Conservation (phyloP, 495 filamentous ascomycete genomes). For the Venustampulla echinocandica region DNA sequence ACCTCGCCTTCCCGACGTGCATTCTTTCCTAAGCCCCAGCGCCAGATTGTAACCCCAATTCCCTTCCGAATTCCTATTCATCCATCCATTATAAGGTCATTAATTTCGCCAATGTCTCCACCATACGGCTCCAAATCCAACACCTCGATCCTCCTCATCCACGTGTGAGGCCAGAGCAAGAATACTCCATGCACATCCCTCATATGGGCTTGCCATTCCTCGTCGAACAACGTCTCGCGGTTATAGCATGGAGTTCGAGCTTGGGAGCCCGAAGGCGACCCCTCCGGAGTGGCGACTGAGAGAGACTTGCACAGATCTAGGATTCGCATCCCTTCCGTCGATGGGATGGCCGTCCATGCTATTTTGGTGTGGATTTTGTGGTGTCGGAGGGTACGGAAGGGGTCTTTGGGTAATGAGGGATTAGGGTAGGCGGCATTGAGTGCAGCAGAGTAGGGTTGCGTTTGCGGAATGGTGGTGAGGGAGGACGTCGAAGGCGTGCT, state of each 20-base stretch:
- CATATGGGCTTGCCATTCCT: conserved; percentile 25
- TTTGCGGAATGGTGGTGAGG: too few relatives aligned
- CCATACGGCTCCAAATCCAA: conserved; percentile 22
- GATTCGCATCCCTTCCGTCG: conserved; percentile 17
- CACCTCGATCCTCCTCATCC: conserved; percentile 21
- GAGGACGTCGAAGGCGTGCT: too few relatives aligned
- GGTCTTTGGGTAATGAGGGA: conserved; percentile 1
- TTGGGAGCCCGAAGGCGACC: background rate
- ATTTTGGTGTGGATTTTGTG: conserved; percentile 18
- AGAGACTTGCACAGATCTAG: conserved; percentile 16
- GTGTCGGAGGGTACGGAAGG: conserved; percentile 8
- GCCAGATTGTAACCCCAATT: too few relatives aligned
- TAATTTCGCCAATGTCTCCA: conserved; percentile 18
- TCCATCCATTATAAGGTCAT: conserved; percentile 18
- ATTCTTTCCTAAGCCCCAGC: too few relatives aligned
- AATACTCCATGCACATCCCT: conserved; percentile 21
- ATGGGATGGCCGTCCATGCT: conserved; percentile 19
- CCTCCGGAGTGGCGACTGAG: background rate
- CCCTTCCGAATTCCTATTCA: too few relatives aligned
- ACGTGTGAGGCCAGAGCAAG: conserved; percentile 20
- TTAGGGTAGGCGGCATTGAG: too few relatives aligned
- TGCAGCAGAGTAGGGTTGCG: too few relatives aligned
- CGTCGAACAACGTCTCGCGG: conserved; percentile 20
- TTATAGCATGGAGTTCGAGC: conserved; percentile 15
- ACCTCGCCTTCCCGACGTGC: too few relatives aligned